A percentile compares a stretch with the other conserved stretches of the same genome.
phyloP scores from a whole-genome alignment of 2,329 filamentous ascomycete species.

The Lecanoromycetidae sp. region DNA sequence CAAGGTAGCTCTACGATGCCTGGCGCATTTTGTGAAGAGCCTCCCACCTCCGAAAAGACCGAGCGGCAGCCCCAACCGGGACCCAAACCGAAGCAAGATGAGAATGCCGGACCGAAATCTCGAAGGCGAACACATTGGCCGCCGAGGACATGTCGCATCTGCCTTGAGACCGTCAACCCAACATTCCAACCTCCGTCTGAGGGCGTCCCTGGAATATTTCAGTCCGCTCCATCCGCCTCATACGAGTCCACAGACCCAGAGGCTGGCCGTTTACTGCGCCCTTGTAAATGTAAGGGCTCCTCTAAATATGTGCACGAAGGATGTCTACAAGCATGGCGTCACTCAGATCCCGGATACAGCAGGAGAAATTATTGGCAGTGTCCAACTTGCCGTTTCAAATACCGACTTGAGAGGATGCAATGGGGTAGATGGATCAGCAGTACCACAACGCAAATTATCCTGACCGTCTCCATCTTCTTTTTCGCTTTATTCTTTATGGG shows the following conservation, averaged over 20 bases:
- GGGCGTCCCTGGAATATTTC: conserved; percentile 44
- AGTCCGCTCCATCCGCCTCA: conserved; percentile 44
- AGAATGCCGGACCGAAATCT: conserved; percentile 21
- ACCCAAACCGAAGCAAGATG: conserved; percentile 7
- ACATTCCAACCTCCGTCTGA: conserved; percentile 46
- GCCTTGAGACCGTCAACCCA: conserved; percentile 58
- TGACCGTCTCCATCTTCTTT: conserved; percentile 63
- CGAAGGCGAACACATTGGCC: conserved; percentile 50
- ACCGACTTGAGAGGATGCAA: conserved; percentile 62
- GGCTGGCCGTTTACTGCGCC: conserved; percentile 67
- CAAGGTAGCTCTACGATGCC: conserved; percentile 9
- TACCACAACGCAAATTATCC: conserved; percentile 50
- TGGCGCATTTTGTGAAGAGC: conserved; percentile 16
- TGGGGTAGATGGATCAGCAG: conserved; percentile 62
- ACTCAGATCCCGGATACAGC: conserved; percentile 52
- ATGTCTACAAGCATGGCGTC: conserved; percentile 73
- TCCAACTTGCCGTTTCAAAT: conserved; percentile 74
- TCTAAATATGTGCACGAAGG: conserved; percentile 90
- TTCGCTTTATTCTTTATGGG: conserved; percentile 68
- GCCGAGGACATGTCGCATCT: conserved; percentile 75
- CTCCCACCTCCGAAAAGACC: not conserved
- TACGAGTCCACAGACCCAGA: conserved; percentile 66
- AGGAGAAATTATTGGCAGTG: conserved; percentile 72
- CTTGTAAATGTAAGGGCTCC: conserved; percentile 86
- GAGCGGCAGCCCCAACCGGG: conserved; percentile 4